These are phyloP conservation scores for Colletotrichum brevisporum DNA, from an alignment of 2,329 filamentous ascomycete species.

Conservation along the genomic window DNA sequence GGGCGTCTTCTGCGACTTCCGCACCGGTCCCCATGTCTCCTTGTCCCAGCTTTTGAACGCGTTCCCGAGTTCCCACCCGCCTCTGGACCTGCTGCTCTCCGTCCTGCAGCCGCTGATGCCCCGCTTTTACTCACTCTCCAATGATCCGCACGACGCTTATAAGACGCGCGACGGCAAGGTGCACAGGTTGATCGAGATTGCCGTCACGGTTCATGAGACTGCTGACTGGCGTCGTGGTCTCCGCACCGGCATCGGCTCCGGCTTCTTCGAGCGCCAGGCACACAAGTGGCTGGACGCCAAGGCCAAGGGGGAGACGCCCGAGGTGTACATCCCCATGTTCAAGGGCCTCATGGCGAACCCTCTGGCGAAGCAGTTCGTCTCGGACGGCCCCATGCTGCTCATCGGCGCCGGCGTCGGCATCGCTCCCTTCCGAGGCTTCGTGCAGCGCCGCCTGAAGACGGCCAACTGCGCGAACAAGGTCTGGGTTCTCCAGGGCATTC, in stretches of 20 bases:
- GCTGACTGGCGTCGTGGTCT: slow-evolving; percentile 80
- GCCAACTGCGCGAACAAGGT: slow-evolving; percentile 98
- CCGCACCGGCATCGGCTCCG: slow-evolving; percentile 90
- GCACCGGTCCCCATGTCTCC: slow-evolving; percentile 89
- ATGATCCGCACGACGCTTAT: slow-evolving; percentile 87
- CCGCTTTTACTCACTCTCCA: slow-evolving; percentile 97
- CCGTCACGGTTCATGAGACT: slow-evolving; percentile 94
- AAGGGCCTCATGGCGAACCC: slow-evolving; percentile 98
- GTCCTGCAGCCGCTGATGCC: slow-evolving; percentile 93
- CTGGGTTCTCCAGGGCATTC: slow-evolving; percentile 94
- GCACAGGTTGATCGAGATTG: slow-evolving; percentile 91
- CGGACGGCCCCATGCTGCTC: slow-evolving; percentile 96
- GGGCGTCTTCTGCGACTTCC: slow-evolving; percentile 92
- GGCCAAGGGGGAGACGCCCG: slow-evolving; percentile 68
- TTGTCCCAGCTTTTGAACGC: slow-evolving; percentile 89
- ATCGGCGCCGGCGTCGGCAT: slow-evolving; percentile 98
- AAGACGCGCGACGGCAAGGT: slow-evolving; percentile 77
- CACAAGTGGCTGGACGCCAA: slow-evolving; percentile 79
- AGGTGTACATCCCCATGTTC: slow-evolving; percentile 94
- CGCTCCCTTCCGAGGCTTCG: slow-evolving; percentile 97
- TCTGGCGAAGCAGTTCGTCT: slow-evolving; percentile 89
- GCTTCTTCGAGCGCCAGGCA: slow-evolving; percentile 92
- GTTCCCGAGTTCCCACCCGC: slow-evolving; percentile 92
- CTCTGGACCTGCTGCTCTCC: slow-evolving; percentile 84
- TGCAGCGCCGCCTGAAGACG: slow-evolving; percentile 92